A percentile compares a stretch with the other conserved stretches of the same genome.
Conservation (phyloP, 2,329 filamentous ascomycete genomes). For the Lasiodiplodia sp. region DNA sequence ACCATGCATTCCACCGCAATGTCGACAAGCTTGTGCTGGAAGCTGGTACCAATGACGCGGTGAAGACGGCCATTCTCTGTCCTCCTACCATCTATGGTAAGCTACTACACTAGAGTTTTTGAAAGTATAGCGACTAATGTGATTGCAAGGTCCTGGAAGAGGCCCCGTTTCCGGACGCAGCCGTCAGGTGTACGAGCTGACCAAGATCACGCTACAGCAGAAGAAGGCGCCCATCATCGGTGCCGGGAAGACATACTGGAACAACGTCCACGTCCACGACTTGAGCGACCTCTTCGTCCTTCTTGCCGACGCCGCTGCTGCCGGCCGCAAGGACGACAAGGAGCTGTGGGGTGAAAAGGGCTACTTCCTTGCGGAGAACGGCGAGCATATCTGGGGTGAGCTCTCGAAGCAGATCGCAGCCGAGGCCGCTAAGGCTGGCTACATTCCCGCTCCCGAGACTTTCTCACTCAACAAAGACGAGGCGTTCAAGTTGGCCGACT, state of each 20-base stretch:
- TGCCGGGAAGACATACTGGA: conserved; percentile 65
- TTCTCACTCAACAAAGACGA: conserved; percentile 18
- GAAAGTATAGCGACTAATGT: background rate
- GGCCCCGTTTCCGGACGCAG: conserved; percentile 64
- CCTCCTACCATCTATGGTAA: conserved; percentile 70
- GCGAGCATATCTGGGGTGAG: conserved; percentile 69
- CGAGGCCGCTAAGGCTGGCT: conserved; percentile 53
- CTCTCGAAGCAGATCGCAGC: conserved; percentile 51
- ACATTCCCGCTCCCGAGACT: conserved; percentile 5
- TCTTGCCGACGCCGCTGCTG: conserved; percentile 65
- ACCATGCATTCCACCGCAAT: conserved; percentile 67
- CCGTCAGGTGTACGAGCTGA: conserved; percentile 64
- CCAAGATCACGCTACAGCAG: conserved; percentile 57
- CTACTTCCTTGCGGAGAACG: conserved; percentile 74
- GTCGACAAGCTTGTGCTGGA: conserved; percentile 72
- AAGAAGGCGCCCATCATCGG: conserved; percentile 64
- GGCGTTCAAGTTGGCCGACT: conserved; percentile 20
- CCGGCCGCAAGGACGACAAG: conserved; percentile 44
- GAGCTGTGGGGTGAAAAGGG: conserved; percentile 65
- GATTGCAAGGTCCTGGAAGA: conserved; percentile 63
- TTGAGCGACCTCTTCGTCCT: conserved; percentile 62
- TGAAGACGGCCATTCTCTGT: conserved; percentile 61
- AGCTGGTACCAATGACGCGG: conserved; percentile 41
- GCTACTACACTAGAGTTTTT: rapidly evolving
- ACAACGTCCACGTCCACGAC: conserved; percentile 66